These are phyloP conservation scores for Moesziomyces antarcticus DNA, from an alignment of 1,284 basidiomycete genomes.

Conservation along the genomic window DNA sequence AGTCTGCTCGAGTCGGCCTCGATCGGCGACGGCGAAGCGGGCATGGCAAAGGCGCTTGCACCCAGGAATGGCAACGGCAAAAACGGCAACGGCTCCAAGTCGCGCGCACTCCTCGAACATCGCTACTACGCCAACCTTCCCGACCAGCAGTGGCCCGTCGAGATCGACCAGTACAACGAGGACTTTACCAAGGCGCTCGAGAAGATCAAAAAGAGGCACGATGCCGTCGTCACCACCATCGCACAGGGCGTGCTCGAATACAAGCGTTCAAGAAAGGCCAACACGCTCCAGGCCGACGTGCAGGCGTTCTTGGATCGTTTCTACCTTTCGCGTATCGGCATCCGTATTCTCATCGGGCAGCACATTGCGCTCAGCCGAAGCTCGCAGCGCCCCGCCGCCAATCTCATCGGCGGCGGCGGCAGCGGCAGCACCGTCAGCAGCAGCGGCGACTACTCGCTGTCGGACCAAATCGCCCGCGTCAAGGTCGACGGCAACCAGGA, in stretches of 20 bases:
- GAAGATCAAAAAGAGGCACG: constrained; percentile 91
- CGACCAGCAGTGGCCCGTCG: constrained; percentile 83
- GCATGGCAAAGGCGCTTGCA: constrained; percentile 31
- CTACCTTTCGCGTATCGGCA: constrained; percentile 91
- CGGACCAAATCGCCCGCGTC: constrained; percentile 33
- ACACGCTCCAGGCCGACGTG: constrained; percentile 80
- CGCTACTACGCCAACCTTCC: constrained; percentile 83
- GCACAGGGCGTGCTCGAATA: constrained; percentile 79
- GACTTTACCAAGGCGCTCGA: constrained; percentile 88
- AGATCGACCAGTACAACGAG: constrained; percentile 92
- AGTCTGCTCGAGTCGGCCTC: constrained; percentile 52
- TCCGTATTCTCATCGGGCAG: constrained; percentile 67
- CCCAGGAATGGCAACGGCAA: constrained; percentile 35
- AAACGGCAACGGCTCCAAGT: constrained; percentile 42
- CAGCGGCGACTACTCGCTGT: constrained; percentile 32
- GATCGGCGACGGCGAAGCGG: constrained; percentile 44
- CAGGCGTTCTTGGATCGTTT: constrained; percentile 97
- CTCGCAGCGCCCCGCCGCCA: constrained; percentile 40
- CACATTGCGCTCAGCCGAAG: constrained; percentile 65
- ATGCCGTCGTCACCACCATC: constrained; percentile 96
- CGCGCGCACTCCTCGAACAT: constrained; percentile 41
- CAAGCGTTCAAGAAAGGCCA: constrained; percentile 71
- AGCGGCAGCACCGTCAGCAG: constrained; percentile 17
- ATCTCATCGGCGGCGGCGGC: constrained; percentile 33
- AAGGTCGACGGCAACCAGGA: constrained; percentile 49